Evolutionary conservation across 352 stramenopile genomes (phyloP), one percentile per base, ranked within the genome.

Genomic region (Phytophthora chlamydospora): DNA sequence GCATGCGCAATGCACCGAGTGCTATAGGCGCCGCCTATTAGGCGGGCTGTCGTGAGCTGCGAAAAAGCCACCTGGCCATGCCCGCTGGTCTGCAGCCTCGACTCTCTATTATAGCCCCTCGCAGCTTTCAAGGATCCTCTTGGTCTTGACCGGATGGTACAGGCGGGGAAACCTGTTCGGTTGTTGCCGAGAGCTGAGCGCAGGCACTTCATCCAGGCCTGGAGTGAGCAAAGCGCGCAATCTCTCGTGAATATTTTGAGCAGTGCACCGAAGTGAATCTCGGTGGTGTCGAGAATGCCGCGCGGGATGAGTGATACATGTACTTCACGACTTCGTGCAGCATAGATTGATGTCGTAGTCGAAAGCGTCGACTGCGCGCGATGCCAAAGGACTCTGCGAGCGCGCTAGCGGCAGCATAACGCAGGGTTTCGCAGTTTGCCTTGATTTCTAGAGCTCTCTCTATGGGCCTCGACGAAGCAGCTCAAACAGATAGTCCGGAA

Each of bases 61-160:
- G 52, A 63, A 68, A 62, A 31, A 34, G 38, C 44, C 59, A 58
- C 31, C 59, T 68, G 59, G 47, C 21, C 14, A 14, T 43, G 40
- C 48, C 58, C 34, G 43, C 45, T 57, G 60, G 36, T 48, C 29
- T n/a, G n/a, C n/a, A n/a, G n/a, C n/a, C n/a, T n/a, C n/a, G n/a
- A n/a, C n/a, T n/a, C n/a, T n/a, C n/a, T n/a, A n/a, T n/a, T n/a
- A n/a, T n/a, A n/a, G n/a, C n/a, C n/a, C n/a, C n/a, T n/a, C n/a
- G n/a, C n/a, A n/a, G n/a, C n/a, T n/a, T n/a, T n/a, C n/a, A n/a
- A n/a, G n/a, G n/a, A n/a, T n/a, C n/a, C n/a, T n/a, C n/a, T n/a
- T n/a, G n/a, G n/a, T n/a, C n/a, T n/a, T n/a, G n/a, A n/a, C n/a
- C n/a, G n/a, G n/a, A n/a, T n/a, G n/a, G n/a, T n/a, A n/a, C n/a